phyloP scores from a whole-genome alignment of 1,284 basidiomycete species.

The Irpex lacteus region DNA sequence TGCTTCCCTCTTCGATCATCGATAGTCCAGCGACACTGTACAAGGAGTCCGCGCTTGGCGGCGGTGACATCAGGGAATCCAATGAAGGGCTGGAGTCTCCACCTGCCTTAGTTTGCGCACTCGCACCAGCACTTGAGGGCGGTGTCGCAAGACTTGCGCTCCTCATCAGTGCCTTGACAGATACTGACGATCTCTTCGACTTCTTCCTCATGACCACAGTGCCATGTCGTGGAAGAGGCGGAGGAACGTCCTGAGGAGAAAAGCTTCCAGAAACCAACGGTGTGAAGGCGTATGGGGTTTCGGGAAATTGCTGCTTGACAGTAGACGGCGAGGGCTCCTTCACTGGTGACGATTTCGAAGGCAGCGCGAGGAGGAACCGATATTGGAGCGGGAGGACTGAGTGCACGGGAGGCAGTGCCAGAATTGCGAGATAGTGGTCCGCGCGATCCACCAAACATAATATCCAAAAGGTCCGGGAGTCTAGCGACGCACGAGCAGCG shows the following conservation, averaged over 20 bases:
- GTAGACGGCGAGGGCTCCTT: constrained; percentile 24
- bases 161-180: neutral
- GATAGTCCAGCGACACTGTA: constrained; percentile 3
- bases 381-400: constrained; percentile 24
- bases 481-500: constrained; percentile 20
- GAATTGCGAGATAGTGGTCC: constrained; percentile 10
- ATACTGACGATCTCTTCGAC: neutral
- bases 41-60: neutral
- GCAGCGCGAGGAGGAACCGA: constrained; percentile 24
- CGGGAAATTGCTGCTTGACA: constrained; percentile 55
- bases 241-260: constrained; percentile 15
- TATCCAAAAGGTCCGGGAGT: constrained; percentile 31
- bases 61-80: neutral
- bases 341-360: neutral
- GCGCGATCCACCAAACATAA: constrained; percentile 24
- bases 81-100: neutral
- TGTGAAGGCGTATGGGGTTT: constrained; percentile 54
- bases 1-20: constrained; percentile 14
- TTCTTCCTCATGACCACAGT: constrained; percentile 6
- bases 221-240: constrained; percentile 8
- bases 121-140: neutral
- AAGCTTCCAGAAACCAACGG: constrained; percentile 41
- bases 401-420: constrained; percentile 6
- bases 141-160: constrained; percentile 3
- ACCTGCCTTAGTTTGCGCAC: neutral